These are phyloP conservation scores for Ustilago nuda DNA, from an alignment of 1,284 basidiomycete species.

Conservation along the genomic window DNA sequence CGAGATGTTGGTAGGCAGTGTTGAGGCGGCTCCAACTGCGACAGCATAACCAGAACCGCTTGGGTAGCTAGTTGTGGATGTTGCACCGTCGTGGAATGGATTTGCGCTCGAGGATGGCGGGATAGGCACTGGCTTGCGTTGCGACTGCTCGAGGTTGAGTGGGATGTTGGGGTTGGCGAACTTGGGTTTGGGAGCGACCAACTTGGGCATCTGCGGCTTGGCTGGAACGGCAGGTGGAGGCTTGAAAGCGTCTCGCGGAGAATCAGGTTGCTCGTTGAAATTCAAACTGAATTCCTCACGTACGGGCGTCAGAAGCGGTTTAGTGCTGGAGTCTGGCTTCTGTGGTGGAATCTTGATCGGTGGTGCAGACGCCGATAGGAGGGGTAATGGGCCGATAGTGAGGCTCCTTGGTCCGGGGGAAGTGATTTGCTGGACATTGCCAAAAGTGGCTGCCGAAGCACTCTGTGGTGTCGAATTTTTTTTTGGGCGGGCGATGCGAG, in stretches of 20 bases:
- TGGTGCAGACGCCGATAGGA: constrained; percentile 11
- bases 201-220: constrained; percentile 51
- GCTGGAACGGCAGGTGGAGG: constrained; percentile 50
- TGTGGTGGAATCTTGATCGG: constrained; percentile 21
- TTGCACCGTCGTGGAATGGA: constrained; percentile 44
- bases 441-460: constrained; percentile 39
- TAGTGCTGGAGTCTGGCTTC: constrained; percentile 44
- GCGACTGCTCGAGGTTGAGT: constrained; percentile 41
- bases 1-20: constrained; percentile 40
- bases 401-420: constrained; percentile 41
- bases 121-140: constrained; percentile 34
- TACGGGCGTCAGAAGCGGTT: constrained; percentile 46
- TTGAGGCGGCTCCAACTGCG: constrained; percentile 32
- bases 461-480: constrained; percentile 39
- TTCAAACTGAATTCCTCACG: constrained; percentile 34
- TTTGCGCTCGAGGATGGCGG: constrained; percentile 44
- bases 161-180: constrained; percentile 45
- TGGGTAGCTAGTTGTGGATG: constrained; percentile 24
- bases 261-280: constrained; percentile 10
- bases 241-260: constrained; percentile 15
- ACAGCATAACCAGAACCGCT: constrained; percentile 45
- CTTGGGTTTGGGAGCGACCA: constrained; percentile 49
- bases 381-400: constrained; percentile 28
- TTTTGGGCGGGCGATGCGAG: constrained; percentile 31
- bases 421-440: constrained; percentile 28